Conservation (phyloP, 768 basidiomycete genomes). For the Baorangia bicolor region DNA sequence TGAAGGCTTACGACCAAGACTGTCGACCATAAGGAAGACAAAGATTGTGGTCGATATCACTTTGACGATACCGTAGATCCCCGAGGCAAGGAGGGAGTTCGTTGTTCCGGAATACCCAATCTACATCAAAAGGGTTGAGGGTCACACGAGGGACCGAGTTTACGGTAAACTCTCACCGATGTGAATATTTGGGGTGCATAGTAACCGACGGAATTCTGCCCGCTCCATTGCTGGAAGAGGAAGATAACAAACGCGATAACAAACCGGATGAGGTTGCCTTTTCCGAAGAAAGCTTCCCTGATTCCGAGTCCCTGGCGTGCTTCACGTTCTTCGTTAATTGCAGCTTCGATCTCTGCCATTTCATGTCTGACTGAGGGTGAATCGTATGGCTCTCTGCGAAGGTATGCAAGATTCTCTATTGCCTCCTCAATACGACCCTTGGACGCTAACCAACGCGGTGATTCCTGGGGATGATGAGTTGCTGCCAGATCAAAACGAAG, state of each 20-base stretch:
- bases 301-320: slow-evolving; percentile 63
- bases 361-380: slow-evolving; percentile 54
- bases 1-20: slow-evolving; percentile 65
- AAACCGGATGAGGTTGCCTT: slow-evolving; percentile 81
- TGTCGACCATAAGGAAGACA: slow-evolving; percentile 66
- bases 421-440: slow-evolving; percentile 57
- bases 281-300: slow-evolving; percentile 73
- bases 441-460: slow-evolving; percentile 74
- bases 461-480: slow-evolving; percentile 47
- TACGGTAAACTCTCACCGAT: slow-evolving; percentile 42
- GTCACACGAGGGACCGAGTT: not conserved
- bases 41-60: slow-evolving; percentile 64
- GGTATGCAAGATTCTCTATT: slow-evolving; percentile 58
- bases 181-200: slow-evolving; percentile 75
- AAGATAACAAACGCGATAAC: slow-evolving; percentile 82
- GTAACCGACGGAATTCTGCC: slow-evolving; percentile 80
- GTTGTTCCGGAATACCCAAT: slow-evolving; percentile 64
- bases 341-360: slow-evolving; percentile 80
- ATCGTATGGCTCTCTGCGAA: slow-evolving; percentile 46
- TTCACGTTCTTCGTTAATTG: slow-evolving; percentile 69
- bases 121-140: slow-evolving; percentile 27
- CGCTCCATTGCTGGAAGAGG: slow-evolving; percentile 79
- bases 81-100: slow-evolving; percentile 68
- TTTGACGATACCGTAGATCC: slow-evolving; percentile 69
- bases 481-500: not conserved